Evolutionary conservation across 2,329 filamentous ascomycete species (phyloP), one percentile per base, ranked within the genome.

Genomic region (Pestalotiopsis fici): DNA sequence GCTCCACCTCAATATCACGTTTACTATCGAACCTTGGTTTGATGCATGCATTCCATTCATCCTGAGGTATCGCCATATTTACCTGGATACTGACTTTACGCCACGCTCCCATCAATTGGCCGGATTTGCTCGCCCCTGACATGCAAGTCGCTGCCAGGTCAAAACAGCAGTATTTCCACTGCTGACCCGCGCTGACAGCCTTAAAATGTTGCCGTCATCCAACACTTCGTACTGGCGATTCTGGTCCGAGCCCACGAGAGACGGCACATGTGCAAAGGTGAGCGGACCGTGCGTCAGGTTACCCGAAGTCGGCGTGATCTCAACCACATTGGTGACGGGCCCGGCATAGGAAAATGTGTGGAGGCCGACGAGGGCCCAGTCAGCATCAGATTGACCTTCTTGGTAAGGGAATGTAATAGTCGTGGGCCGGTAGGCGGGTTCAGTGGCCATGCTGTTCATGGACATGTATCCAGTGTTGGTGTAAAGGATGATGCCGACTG

Each of bases 201-300:
- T n/a, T n/a, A 60, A 31, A 4, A 35, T 18, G 28, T 31, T 60
- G 6, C 23, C 28, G 27, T 60, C 31, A 25, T 60, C 57, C 12
- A 60, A 11, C 18, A 60, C 23, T 28, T 31, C 31, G 15, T 31
- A 60, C 28, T 60, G 25, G 3, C 60, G 60, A 28, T 65, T 18
- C 12, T 71, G 50, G 57, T 59, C 64, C 21, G 59, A 70, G 0
- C 74, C 75, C 3, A 75, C 73, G 72, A 71, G 73, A 0, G 70
- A 67, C 6, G 75, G 75, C 25, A 77, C 63, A 56, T 75, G 72
- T 3, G 74, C 74, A 2, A 74, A 69, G 0, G 66, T 69, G 13
- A 73, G 68, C 3, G 75, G 75, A 0, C 75, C 75, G 64, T 77
- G 75, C 13, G 73, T 69, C 35, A 77, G 68, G 63, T 73, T 71